A percentile compares a stretch with the other conserved stretches of the same genome.
Evolutionary conservation across 495 filamentous ascomycete genomes (phyloP).

Genomic region (Pyrenula aspistea): DNA sequence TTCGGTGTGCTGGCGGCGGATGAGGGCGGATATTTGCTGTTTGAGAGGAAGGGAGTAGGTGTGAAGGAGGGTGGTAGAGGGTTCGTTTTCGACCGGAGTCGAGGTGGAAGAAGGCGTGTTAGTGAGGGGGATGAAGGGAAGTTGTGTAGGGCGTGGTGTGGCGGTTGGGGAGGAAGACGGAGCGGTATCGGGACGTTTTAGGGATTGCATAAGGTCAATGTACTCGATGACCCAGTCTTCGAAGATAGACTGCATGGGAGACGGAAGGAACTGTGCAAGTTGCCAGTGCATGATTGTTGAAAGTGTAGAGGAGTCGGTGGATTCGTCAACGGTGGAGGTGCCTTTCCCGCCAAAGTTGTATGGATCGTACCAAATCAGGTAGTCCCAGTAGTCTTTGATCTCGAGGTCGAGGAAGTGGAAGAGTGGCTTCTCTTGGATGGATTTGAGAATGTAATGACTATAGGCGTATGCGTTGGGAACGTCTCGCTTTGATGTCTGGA

Average conservation of each 20-base stretch:
- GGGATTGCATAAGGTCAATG: constrained; percentile 81
- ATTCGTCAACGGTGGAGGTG: constrained; percentile 67
- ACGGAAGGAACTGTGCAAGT: constrained; percentile 74
- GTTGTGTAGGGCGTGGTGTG: constrained; percentile 70
- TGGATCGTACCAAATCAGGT: constrained; percentile 98
- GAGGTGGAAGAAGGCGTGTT: constrained; percentile 38
- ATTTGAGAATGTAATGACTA: constrained; percentile 92
- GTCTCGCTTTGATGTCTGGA: constrained; percentile 94
- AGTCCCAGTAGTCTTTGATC: constrained; percentile 99
- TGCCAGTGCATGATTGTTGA: constrained; percentile 99
- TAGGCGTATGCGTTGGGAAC: constrained; percentile 96
- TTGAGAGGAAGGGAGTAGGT: constrained; percentile 80
- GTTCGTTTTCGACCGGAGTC: constrained; percentile 23
- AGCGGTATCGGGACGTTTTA: constrained; percentile 47
- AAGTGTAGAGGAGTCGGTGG: constrained; percentile 69
- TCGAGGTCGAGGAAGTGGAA: constrained; percentile 97
- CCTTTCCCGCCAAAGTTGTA: constrained; percentile 97
- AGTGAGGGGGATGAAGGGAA: constrained; percentile 46
- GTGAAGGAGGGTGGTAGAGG: constrained; percentile 51
- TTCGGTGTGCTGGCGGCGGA: constrained; percentile 75
- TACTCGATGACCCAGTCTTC: constrained; percentile 90
- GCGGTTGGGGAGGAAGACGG: constrained; percentile 22
- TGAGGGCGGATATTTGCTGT: constrained; percentile 68
- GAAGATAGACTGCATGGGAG: constrained; percentile 71
- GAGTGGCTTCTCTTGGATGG: constrained; percentile 83